A percentile compares a stretch with the other conserved stretches of the same genome.
phyloP scores from a whole-genome alignment of 495 filamentous ascomycete genomes.

The Halenospora varia region DNA sequence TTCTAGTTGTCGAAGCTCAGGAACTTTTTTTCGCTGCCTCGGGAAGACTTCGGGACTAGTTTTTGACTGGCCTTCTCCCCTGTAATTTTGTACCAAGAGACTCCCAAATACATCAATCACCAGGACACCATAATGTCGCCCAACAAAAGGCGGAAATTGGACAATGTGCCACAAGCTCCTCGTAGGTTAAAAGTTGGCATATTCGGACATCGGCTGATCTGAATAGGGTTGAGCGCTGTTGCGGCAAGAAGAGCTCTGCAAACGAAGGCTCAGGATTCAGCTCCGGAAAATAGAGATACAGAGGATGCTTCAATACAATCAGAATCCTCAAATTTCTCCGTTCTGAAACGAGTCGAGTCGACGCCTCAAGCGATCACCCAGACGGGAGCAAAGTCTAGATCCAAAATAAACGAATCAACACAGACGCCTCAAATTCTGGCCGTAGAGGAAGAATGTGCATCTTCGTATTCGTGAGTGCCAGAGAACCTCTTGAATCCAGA shows the following conservation, averaged over 20 bases:
- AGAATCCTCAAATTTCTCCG: background rate
- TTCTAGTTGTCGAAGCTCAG: background rate
- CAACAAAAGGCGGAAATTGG: conserved; percentile 40
- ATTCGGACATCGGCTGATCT: background rate
- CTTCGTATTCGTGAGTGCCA: no score
- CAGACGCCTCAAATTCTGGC: no score
- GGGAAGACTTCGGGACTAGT: conserved; percentile 8
- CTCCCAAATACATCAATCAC: background rate
- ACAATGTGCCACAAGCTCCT: conserved; percentile 26
- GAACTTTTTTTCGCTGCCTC: conserved; percentile 15
- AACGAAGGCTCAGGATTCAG: conserved; percentile 5
- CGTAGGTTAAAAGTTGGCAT: conserved; percentile 18
- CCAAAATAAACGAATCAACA: no score
- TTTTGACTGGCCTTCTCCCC: conserved; percentile 6
- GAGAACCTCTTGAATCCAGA: no score
- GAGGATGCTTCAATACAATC: background rate
- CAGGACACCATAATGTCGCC: conserved; percentile 31
- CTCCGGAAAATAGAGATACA: background rate
- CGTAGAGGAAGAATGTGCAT: background rate
- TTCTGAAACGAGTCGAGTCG: background rate
- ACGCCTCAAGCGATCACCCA: background rate
- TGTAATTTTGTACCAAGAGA: background rate
- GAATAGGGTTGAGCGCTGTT: conserved; percentile 45
- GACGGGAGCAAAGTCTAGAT: no score
- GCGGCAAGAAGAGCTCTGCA: conserved; percentile 41